Conservation (phyloP, 495 filamentous ascomycete genomes). For the Aspergillus steynii region DNA sequence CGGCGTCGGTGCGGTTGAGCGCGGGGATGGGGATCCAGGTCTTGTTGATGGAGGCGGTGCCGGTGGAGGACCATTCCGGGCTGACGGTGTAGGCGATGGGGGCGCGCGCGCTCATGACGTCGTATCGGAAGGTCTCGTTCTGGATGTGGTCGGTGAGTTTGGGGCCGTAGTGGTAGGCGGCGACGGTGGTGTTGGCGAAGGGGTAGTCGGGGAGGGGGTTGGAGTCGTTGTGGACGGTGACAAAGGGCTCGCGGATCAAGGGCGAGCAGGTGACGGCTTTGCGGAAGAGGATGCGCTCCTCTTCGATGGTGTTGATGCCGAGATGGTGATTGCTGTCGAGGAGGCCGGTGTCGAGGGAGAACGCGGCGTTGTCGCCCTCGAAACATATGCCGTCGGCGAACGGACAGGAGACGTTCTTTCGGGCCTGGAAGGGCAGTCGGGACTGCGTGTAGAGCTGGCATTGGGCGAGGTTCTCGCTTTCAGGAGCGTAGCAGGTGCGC, state of each 20-base stretch:
- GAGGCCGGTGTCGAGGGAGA: slow-evolving; percentile 16
- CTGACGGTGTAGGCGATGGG: not conserved
- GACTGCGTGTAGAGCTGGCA: slow-evolving; percentile 7
- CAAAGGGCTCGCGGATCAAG: not conserved
- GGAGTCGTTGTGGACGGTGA: slow-evolving; percentile 5
- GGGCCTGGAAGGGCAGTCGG: slow-evolving; percentile 6
- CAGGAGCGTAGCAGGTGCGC: not conserved
- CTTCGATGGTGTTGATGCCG: slow-evolving; percentile 15
- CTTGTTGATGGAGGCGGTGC: not conserved
- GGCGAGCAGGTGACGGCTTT: slow-evolving; percentile 11
- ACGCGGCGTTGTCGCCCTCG: slow-evolving; percentile 1
- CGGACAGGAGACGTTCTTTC: slow-evolving; percentile 15
- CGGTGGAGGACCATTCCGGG: not conserved
- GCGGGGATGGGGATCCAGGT: not conserved
- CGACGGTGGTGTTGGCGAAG: not conserved
- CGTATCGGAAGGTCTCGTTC: not conserved
- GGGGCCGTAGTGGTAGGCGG: not conserved
- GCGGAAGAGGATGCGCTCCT: slow-evolving; percentile 12
- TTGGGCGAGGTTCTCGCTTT: not conserved
- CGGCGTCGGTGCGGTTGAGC: slow-evolving; percentile 31
- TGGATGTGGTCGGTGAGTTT: not conserved
- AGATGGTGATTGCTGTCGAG: slow-evolving; percentile 15
- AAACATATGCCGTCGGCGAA: slow-evolving; percentile 8
- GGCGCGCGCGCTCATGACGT: not conserved
- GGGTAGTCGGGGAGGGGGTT: not conserved